A percentile compares a stretch with the other conserved stretches of the same genome.
Evolutionary conservation across 1,284 basidiomycete genomes (phyloP).

Genomic region (Coniferiporia sulphurascens): DNA sequence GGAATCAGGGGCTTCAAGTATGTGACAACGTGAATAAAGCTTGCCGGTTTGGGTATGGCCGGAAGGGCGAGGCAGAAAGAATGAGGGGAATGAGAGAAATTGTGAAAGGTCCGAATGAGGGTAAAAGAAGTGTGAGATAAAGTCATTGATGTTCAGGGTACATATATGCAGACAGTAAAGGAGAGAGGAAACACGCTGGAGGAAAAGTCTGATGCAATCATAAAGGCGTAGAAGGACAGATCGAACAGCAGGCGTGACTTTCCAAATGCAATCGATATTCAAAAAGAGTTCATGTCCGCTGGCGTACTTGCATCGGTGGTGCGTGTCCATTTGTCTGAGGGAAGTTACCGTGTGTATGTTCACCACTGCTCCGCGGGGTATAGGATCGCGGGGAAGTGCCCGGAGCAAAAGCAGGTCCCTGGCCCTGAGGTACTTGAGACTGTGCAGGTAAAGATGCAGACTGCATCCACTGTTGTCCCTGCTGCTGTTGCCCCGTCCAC

Average conservation of each 20-base stretch:
- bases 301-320: constrained; percentile 10
- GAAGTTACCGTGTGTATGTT: constrained; percentile 9
- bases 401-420: neutral
- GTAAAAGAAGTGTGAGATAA: constrained; percentile 9
- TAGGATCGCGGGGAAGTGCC: constrained; percentile 15
- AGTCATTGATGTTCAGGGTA: constrained; percentile 14
- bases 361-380: constrained; percentile 17
- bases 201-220: neutral
- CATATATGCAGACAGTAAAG: constrained; percentile 6
- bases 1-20: neutral
- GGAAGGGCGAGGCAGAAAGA: neutral
- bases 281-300: neutral
- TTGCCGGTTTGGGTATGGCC: constrained; percentile 10
- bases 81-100: constrained; percentile 5
- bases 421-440: constrained; percentile 2
- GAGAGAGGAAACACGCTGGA: neutral
- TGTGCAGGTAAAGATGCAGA: constrained; percentile 8
- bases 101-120: neutral
- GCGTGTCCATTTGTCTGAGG: constrained; percentile 9
- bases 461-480: constrained; percentile 10
- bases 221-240: neutral
- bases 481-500: constrained; percentile 2
- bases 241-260: neutral
- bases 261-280: neutral
- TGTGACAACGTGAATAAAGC: constrained; percentile 3